Evolutionary conservation across 805 yeast species (phyloP), one percentile per base, ranked within the genome.

Genomic region (Yarrowia alimentaria): DNA sequence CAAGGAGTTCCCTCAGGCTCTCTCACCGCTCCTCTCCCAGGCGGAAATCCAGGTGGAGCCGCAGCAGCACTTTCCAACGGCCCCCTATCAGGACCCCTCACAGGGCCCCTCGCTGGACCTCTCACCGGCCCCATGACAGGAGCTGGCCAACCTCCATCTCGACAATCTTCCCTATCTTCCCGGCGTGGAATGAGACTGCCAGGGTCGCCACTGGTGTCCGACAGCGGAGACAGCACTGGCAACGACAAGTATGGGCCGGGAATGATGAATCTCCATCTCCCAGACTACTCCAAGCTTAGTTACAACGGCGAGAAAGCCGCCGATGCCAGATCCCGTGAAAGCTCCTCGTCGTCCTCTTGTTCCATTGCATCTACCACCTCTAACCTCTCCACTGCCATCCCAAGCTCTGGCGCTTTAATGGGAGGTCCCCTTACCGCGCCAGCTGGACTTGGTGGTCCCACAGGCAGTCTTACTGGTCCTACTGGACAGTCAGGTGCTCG

Each of bases 161-260:
- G 63, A 62, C 38, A 55, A 58, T 35, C 62, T n/a, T 58, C 66
- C 13, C 59, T 66, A 28, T 65, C 70, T 17, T 61, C 64, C 51
- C 61, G 70, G n/a, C 63, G 71, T 12, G 67, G 71, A n/a, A 52
- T 67, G 57, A 54, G 57, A 11, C 54, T 64, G 14, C 56, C 58
- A 25, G 51, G 51, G 16, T 38, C 53, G 19, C 53, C 45, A 5
- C 35, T 31, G 25, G 49, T 17, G 45, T 38, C 56, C 55, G 28
- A 37, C 48, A 24, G 51, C 26, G 34, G 53, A 12, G 32, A 56
- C n/a, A 21, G 57, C 56, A n/a, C n/a, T n/a, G n/a, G n/a, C n/a
- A n/a, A n/a, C n/a, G n/a, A n/a, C 18, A 57, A 65, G 54, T 63
- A 65, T 8, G 63, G 67, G 6, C 61, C 65, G 13, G 4, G 60